Evolutionary conservation across 805 yeast genomes (phyloP), one percentile per base, ranked within the genome.

Genomic region (Lachancea dasiensis): DNA sequence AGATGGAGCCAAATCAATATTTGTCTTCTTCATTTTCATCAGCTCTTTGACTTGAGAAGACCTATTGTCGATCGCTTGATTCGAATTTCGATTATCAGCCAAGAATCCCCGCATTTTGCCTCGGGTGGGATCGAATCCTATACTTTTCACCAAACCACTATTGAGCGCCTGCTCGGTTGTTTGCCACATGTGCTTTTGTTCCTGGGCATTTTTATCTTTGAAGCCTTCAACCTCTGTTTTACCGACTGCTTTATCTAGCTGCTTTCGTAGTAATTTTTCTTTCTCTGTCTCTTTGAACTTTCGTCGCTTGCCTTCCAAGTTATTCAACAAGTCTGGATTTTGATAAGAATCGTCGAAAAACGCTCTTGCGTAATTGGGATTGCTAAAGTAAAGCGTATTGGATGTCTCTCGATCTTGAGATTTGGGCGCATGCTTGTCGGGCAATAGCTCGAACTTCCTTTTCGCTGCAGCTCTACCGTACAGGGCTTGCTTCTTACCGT

Each of bases 51-150:
- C 46, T n/a, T 46, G 45, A 4, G 43, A 41, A 27, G 53, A 52
- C 20, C 50, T 49, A 10, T 41, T 45, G 14, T 33, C 45, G 3
- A 35, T 47, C 47, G n/a, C 10, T 48, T 46, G 26, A 38, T 43
- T 20, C 39, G 34, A 27, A 21, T 34, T 39, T 8, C 18, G 23
- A 11, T 17, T 14, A 9, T 22, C 18, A 33, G 42, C 41, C 33
- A 56, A 24, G 8, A 52, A 45, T 2, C 41, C 39, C 6, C 47
- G 44, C 26, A 52, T 45, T 34, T 49, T 47, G 17, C 59, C 58
- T 28, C 42, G 58, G 31, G 75, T 69, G 2, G 80, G 80, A 52
- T 75, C 79, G 47, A 69, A 75, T 2, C 81, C 81, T 28, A 75
- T 53, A 11, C 58, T 55, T 14, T 60, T 56, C 13, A 74, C 50